Conservation (phyloP, 78 protist species). For the Dictyostelium capitatum region DNA sequence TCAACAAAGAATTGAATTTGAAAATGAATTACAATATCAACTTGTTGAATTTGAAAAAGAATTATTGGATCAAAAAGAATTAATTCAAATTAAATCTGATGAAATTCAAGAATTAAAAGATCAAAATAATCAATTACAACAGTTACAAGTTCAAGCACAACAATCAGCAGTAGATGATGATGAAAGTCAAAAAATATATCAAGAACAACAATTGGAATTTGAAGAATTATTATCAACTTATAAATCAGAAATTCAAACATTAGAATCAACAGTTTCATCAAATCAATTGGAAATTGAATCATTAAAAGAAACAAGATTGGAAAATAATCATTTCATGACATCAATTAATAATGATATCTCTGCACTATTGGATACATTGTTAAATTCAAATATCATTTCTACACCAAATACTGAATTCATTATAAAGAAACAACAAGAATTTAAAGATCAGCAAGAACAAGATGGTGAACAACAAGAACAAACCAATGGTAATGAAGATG, state of each 20-base stretch:
- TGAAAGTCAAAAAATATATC: neutral
- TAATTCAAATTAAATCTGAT: neutral
- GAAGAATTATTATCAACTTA: neutral
- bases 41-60: neutral
- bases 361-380: neutral
- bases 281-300: neutral
- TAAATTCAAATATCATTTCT: neutral
- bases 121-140: neutral
- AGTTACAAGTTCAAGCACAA: neutral
- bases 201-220: neutral
- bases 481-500: too few species aligned
- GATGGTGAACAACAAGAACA: neutral
- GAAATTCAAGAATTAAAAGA: neutral
- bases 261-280: neutral
- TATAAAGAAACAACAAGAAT: neutral
- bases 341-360: neutral
- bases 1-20: slow-evolving; percentile 19
- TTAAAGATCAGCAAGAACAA: neutral
- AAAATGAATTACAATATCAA: neutral
- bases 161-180: neutral
- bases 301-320: neutral
- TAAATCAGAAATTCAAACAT: neutral
- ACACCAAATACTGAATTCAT: neutral
- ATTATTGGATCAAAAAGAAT: neutral
- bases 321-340: neutral